Base-by-base conservation (phyloP, 306 rosid genomes). In the Glycyrrhiza uralensis region DNA sequence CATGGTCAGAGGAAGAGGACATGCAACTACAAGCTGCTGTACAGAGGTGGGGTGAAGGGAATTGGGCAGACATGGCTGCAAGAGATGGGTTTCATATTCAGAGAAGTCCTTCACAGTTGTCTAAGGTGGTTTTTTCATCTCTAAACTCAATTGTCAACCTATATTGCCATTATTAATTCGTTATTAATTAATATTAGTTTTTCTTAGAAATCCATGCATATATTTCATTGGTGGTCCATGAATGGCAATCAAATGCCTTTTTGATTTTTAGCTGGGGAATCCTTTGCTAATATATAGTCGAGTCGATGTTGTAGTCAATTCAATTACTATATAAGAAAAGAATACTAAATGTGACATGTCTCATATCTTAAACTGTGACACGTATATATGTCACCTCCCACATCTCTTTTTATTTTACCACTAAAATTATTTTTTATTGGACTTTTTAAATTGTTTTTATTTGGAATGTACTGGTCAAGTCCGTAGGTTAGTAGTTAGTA, bases 1-100 rank as follows among this genome's bases (percentile, higher is more conserved):
- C 85, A 20, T 92, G 96, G 97, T 80, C 93, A 5, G 91, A 87
- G 61, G 92, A 87, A 65, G 98, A 90, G 80, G 97, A 90, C 70
- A 42, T 50, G 73, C 82, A 80, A 57, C 69, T 93, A 72, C 80
- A 79, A 57, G 88, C 80, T 46, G 89, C 89, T 24, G 91, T 92
- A 60, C 62, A 81, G 69, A 84, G 57, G 66, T 81, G 81, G 74
- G 96, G 98, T 29, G 95, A 86, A 79, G 95, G 96, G 24, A 88
- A 90, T 81, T 92, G 96, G 96, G 76, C 91, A 29, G 65, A 54
- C 28, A 87, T 90, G 32, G 58, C 71, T 46, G 86, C 64, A 65
- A 88, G 75, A 44, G 88, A 75, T 0, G 54, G 79, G 66, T 86
- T 88, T 78, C 80, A 85, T 68, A 67, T 84, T 15, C 74, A 85